phyloP scores from a whole-genome alignment of 2,329 filamentous ascomycete species.

The Stagonosporopsis rhizophila region DNA sequence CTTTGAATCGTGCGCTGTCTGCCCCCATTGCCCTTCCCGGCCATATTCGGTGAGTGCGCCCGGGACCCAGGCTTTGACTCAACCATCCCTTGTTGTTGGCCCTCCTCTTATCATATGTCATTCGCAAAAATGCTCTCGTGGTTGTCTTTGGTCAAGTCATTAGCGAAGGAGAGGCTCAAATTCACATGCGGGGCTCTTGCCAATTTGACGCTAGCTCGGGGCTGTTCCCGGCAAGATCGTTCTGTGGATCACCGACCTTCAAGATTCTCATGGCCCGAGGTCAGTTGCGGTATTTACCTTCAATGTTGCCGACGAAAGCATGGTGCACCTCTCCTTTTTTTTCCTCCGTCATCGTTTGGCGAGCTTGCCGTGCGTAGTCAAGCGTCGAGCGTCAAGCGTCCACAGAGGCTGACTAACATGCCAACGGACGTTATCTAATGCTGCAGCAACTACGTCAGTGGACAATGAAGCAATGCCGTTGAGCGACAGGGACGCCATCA shows the following conservation, averaged over 20 bases:
- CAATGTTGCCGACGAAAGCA: neutral
- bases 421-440: neutral
- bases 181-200: conserved; percentile 19
- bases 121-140: conserved; percentile 3
- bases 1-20: conserved; percentile 49
- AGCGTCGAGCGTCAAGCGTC: neutral
- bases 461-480: neutral
- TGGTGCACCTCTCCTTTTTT: neutral
- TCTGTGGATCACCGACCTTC: conserved; percentile 10
- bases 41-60: conserved; percentile 34
- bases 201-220: conserved; percentile 3
- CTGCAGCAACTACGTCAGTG: conserved; percentile 4
- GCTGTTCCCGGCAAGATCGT: conserved; percentile 7
- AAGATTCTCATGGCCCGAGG: conserved; percentile 9
- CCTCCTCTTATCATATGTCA: conserved; percentile 19
- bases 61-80: conserved; percentile 32
- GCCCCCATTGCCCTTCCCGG: conserved; percentile 37
- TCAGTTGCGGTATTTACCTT: conserved; percentile 7
- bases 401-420: neutral
- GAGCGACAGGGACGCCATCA: neutral
- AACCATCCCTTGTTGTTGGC: conserved; percentile 29
- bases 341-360: neutral
- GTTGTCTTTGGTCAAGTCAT: conserved; percentile 9
- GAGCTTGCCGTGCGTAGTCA: neutral
- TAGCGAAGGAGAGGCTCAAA: conserved; percentile 13